A percentile compares a stretch with the other conserved stretches of the same genome.
These are phyloP conservation scores for Calycina marina DNA, from an alignment of 2,329 filamentous ascomycete genomes.

Conservation along the genomic window DNA sequence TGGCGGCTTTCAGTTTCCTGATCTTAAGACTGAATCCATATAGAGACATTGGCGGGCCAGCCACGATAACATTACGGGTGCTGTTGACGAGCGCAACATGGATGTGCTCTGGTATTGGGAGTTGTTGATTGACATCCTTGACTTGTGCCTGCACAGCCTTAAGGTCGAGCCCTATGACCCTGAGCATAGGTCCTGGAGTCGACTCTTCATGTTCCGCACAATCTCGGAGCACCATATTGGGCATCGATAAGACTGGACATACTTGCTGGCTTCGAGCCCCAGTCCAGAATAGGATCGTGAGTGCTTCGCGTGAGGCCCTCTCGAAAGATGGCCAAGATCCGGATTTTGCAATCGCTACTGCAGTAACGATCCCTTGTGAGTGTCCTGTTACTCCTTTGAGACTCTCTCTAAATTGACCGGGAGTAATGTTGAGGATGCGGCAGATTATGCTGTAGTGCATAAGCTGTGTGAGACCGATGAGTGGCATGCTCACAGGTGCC, in stretches of 20 bases:
- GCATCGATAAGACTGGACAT: constrained; percentile 81
- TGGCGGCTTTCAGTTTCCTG: constrained; percentile 13
- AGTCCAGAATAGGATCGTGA: constrained; percentile 94
- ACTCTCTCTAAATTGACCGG: constrained; percentile 67
- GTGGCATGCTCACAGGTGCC: constrained; percentile 79
- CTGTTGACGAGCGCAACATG: constrained; percentile 6
- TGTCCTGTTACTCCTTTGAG: constrained; percentile 81
- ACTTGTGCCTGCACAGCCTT: no score
- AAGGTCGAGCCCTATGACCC: constrained; percentile 82
- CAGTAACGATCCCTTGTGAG: constrained; percentile 88
- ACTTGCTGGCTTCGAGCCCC: constrained; percentile 88
- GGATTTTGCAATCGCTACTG: constrained; percentile 77
- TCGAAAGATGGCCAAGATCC: constrained; percentile 83
- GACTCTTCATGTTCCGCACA: constrained; percentile 85
- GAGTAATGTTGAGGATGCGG: constrained; percentile 72
- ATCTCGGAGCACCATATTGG: constrained; percentile 74
- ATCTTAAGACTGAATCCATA: constrained; percentile 3
- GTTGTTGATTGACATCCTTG: no score
- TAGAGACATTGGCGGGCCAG: constrained; percentile 5
- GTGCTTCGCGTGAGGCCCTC: constrained; percentile 57
- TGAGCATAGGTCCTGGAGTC: constrained; percentile 84
- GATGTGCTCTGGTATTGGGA: no score
- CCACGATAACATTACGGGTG: constrained; percentile 4
- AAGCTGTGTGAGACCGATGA: constrained; percentile 87
- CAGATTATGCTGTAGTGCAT: constrained; percentile 88